Evolutionary conservation across 129 eudicot genomes (phyloP).

Genomic region (Pulicaria dysenterica): DNA sequence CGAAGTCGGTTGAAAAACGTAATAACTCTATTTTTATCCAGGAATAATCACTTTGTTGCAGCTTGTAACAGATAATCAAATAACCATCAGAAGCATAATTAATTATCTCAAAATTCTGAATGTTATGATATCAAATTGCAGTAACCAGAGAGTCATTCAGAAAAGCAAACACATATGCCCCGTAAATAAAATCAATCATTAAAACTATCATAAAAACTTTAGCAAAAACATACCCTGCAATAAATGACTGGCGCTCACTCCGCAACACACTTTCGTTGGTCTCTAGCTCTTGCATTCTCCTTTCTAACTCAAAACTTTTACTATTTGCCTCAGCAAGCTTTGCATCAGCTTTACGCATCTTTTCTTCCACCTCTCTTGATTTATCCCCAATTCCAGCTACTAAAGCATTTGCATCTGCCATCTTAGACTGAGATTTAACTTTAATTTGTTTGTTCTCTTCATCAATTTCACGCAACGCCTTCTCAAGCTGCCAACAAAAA

Average conservation of each 20-base stretch:
- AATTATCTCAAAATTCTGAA: too few species aligned
- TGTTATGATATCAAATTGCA: neutral
- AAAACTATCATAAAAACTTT: neutral
- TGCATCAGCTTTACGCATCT: constrained; percentile 66
- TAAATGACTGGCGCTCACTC: constrained; percentile 62
- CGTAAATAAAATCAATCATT: neutral
- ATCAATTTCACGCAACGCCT: constrained; percentile 58
- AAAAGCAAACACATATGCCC: neutral
- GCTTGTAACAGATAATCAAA: neutral
- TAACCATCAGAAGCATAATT: neutral
- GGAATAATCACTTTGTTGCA: neutral
- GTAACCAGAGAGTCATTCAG: neutral
- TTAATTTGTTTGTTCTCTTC: constrained; percentile 60
- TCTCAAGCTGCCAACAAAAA: constrained; percentile 71
- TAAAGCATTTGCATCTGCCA: constrained; percentile 61
- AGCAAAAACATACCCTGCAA: constrained; percentile 62
- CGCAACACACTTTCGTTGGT: constrained; percentile 60
- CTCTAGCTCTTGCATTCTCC: constrained; percentile 74
- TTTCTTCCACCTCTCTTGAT: constrained; percentile 66
- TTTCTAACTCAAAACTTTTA: constrained; percentile 74
- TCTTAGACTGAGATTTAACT: constrained; percentile 48
- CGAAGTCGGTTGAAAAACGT: neutral
- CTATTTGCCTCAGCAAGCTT: constrained; percentile 77
- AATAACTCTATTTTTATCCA: neutral
- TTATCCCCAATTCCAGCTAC: constrained; percentile 58